phyloP scores from a whole-genome alignment of 106 monocot genomes.

The Narthecium ossifragum region DNA sequence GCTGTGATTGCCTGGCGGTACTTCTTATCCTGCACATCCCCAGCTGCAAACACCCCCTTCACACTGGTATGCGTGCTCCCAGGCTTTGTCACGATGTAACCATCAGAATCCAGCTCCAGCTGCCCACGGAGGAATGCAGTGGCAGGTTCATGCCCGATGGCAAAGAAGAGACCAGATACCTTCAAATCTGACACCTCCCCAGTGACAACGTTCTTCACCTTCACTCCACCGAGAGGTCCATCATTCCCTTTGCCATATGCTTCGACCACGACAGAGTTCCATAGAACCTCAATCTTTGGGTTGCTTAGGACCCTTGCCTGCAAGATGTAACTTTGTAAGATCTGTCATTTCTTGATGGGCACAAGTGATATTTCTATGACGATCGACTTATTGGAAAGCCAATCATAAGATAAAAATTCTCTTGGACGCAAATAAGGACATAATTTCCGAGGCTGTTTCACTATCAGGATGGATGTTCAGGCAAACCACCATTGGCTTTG shows the following conservation, averaged over 20 bases:
- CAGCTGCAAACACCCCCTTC: constrained; percentile 94
- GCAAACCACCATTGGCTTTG: too few relatives aligned
- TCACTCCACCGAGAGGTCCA: constrained; percentile 64
- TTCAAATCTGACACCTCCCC: constrained; percentile 56
- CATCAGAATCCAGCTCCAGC: constrained; percentile 81
- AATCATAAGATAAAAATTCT: too few relatives aligned
- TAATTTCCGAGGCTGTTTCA: too few relatives aligned
- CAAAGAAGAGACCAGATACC: constrained; percentile 87
- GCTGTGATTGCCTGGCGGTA: constrained; percentile 93
- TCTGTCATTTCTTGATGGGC: too few relatives aligned
- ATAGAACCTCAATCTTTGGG: constrained; percentile 81
- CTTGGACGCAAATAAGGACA: too few relatives aligned
- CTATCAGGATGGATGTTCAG: too few relatives aligned
- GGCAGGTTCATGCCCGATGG: constrained; percentile 93
- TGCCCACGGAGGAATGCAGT: constrained; percentile 82
- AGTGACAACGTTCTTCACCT: constrained; percentile 54
- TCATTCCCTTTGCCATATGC: constrained; percentile 47
- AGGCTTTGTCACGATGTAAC: constrained; percentile 80
- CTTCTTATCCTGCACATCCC: constrained; percentile 98
- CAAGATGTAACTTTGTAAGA: too few relatives aligned
- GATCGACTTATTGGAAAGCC: too few relatives aligned
- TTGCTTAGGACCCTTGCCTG: constrained; percentile 74
- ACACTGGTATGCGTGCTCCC: constrained; percentile 81
- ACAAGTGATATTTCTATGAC: too few relatives aligned
- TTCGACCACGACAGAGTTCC: constrained; percentile 78